Evolutionary conservation across 1,284 basidiomycete species (phyloP).

Genomic region (Heterobasidion occidentale): DNA sequence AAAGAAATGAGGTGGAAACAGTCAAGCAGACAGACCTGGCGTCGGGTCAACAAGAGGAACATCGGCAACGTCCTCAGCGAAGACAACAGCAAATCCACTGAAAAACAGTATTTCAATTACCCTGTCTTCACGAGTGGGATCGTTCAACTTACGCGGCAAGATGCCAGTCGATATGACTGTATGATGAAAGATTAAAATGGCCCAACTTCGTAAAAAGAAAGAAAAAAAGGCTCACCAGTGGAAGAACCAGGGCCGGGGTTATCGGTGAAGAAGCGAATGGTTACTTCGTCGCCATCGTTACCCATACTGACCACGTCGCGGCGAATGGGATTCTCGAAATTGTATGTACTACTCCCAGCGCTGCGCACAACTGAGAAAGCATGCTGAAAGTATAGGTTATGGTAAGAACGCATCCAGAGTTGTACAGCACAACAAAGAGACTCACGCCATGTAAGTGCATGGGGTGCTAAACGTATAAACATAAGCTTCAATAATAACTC

Average conservation of each 20-base stretch:
- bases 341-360: slow-evolving; percentile 18
- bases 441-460: slow-evolving; percentile 28
- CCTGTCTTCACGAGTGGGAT: neutral
- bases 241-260: slow-evolving; percentile 35
- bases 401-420: neutral
- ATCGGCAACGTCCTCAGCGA: neutral
- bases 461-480: slow-evolving; percentile 20
- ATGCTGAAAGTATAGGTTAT: slow-evolving; percentile 10
- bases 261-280: slow-evolving; percentile 27
- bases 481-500: neutral
- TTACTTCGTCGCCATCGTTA: slow-evolving; percentile 15
- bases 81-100: neutral
- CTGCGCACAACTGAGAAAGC: slow-evolving; percentile 21
- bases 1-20: neutral
- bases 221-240: neutral
- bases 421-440: neutral
- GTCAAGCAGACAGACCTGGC: neutral
- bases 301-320: slow-evolving; percentile 22
- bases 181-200: too few species aligned
- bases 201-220: neutral
- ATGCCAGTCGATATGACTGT: slow-evolving; percentile 5
- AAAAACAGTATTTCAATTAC: neutral
- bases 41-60: neutral
- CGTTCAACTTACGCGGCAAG: neutral
- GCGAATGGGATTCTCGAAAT: slow-evolving; percentile 29